Base-by-base conservation (phyloP, 2,329 filamentous ascomycete genomes). In the Bipolaris sorokiniana region DNA sequence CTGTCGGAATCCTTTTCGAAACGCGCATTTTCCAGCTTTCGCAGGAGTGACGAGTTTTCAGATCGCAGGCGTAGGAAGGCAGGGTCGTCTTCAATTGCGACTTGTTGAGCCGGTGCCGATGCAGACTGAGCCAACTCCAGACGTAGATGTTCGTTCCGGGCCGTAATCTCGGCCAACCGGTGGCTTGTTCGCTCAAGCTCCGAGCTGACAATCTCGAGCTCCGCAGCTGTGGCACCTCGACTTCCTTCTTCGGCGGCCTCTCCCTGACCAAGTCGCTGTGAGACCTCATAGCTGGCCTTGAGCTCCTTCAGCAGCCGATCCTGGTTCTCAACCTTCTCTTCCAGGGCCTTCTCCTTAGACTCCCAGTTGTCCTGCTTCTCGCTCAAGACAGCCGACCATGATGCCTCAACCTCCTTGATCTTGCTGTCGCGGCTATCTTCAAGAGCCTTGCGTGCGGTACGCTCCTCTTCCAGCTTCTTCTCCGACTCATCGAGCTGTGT, bases 291-390 rank as follows among this genome's bases (percentile, higher is more conserved):
- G 79, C 88, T 97, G 23, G 95, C 95, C 78, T 97, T 98, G 73
- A 98, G 87, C 76, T 99, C 96, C 71, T 90, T 97, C 66, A 99
- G 79, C 37, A 99, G 79, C 6, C 92, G 88, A 47, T 99, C 95
- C 73, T 99, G 94, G 67, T 90, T 96, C 76, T 97, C 94, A 3
- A 96, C 83, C 78, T 97, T 98, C 68, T 98, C 94, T 71, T 97
- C 92, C 58, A 97, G 78, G 26, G 86, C 88, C 79, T 90, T 91
- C 80, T 99, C 95, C 74, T 96, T 97, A 7, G 94, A 88, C 51
- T 90, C 88, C 95, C 95, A 99, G 72, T 99, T 99, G 75, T 94
- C 92, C 69, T 91, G 90, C 79, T 97, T 97, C 81, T 99, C 95
- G 54, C 90, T 88, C 48, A 99, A 76, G 4, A 97, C 93, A 22